Base-by-base conservation (phyloP, 495 filamentous ascomycete species). In the Lentithecium fluviatile region DNA sequence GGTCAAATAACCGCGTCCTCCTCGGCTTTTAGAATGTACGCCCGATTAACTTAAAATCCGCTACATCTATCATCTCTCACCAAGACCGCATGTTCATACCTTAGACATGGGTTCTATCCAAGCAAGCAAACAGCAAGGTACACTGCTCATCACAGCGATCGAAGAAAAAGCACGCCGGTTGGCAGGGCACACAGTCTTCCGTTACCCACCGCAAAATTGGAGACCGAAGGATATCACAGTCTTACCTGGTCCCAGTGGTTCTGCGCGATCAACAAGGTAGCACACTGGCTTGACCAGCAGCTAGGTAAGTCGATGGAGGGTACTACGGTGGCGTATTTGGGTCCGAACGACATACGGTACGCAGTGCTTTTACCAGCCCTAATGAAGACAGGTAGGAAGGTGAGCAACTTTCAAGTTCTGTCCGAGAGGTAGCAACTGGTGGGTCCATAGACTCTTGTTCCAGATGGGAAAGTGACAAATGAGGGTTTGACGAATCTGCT, bases 281-380 rank as follows among this genome's bases (percentile, higher is more conserved):
- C 49, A 11, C 23, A 52, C 34, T 54, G 40, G 55, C 48, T 55
- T 8, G 55, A 65, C 17, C 15, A 60, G 45, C 23, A 53, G 25
- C 36, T 63, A 12, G 60, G 60, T 21, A 52, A 37, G 17, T 43
- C 51, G 2, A 45, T 55, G n/a, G 19, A 56, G 8, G 66, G 64
- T 55, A 60, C 69, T 21, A 76, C 73, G 2, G 52, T 79, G 36
- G 70, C 68, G 2, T 79, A 78, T 52, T 69, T 78, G 2, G 75
- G 76, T 2, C 73, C 70, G 0, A 67, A 68, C 38, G 74, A 78
- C 52, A 51, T 73, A 13, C 65, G 71, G 12, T 78, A 77, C 56
- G 37, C 68, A 12, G 58, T 78, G 19, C 36, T 79, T 17, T 60
- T 75, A n/a, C 55, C 73, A 21, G 77, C 70, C 2, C 68, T 70